Conservation (phyloP, 805 yeast genomes). For the Spathaspora girioi region DNA sequence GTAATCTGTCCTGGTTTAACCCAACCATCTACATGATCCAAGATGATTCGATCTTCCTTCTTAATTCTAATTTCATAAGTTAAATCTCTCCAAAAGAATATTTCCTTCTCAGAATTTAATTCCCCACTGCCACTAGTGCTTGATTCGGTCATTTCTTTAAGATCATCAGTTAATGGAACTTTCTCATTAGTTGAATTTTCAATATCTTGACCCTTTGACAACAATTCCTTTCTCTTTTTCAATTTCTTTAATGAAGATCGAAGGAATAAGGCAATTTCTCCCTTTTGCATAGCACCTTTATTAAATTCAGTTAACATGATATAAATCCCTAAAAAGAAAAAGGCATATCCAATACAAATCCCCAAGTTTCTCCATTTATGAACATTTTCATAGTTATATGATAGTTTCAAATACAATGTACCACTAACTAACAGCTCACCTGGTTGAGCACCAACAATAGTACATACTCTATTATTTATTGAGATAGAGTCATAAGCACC, state of each 20-base stretch:
- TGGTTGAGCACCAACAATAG: conserved; percentile 54
- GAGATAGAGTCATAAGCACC: conserved; percentile 42
- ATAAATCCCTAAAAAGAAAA: conserved; percentile 37
- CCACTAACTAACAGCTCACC: conserved; percentile 58
- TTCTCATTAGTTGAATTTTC: conserved; percentile 19
- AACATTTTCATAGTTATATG: conserved; percentile 48
- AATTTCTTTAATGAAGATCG: conserved; percentile 24
- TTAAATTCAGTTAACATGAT: conserved; percentile 29
- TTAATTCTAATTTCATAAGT: conserved; percentile 32
- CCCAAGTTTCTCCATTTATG: conserved; percentile 86
- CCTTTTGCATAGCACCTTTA: conserved; percentile 43
- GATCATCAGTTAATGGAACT: conserved; percentile 21
- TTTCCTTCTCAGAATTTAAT: not conserved
- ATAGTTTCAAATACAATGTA: conserved; percentile 45
- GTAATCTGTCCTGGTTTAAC: conserved; percentile 80
- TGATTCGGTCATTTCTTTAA: conserved; percentile 14
- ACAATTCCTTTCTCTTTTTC: conserved; percentile 18
- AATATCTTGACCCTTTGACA: conserved; percentile 11
- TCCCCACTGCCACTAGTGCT: conserved; percentile 6
- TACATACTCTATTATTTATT: conserved; percentile 47
- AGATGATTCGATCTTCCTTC: conserved; percentile 29
- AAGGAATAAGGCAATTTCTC: conserved; percentile 30
- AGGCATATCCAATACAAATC: conserved; percentile 50
- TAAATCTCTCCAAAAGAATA: conserved; percentile 35
- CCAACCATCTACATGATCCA: conserved; percentile 52